Evolutionary conservation across 352 stramenopile species (phyloP).

Genomic region (Blastocystis sp.): DNA sequence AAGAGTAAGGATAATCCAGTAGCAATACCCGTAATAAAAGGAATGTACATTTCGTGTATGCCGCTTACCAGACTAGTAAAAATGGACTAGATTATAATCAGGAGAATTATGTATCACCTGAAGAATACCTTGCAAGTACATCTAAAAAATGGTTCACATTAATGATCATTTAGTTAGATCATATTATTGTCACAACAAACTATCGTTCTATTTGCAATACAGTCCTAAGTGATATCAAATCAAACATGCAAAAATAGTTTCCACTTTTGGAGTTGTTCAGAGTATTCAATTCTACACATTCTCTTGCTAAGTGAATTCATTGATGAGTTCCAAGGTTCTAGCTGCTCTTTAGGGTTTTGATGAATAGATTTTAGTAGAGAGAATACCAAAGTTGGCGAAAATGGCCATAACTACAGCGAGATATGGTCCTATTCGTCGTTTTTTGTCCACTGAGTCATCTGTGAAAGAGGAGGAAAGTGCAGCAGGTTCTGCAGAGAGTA

Average conservation of each 20-base stretch:
- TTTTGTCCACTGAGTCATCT: not conserved
- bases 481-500: not conserved
- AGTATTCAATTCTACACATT: not conserved
- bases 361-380: not conserved
- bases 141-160: not conserved
- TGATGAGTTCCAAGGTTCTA: slow-evolving; percentile 11
- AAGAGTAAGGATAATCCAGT: not conserved
- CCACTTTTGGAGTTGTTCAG: not conserved
- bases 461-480: not conserved
- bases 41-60: not conserved
- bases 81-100: not conserved
- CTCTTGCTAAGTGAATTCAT: not conserved
- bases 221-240: not conserved
- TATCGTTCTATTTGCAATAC: not conserved
- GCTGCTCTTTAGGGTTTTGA: not conserved
- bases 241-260: not conserved
- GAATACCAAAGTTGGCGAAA: not conserved
- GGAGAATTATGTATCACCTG: not conserved
- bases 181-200: not conserved
- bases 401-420: not conserved
- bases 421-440: not conserved
- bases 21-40: not conserved
- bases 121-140: not conserved
- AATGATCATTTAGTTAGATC: not conserved
- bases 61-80: not conserved